A percentile compares a stretch with the other conserved stretches of the same genome.
Evolutionary conservation across 2,329 filamentous ascomycete species (phyloP).

Genomic region (Ophiostoma tasmaniense): DNA sequence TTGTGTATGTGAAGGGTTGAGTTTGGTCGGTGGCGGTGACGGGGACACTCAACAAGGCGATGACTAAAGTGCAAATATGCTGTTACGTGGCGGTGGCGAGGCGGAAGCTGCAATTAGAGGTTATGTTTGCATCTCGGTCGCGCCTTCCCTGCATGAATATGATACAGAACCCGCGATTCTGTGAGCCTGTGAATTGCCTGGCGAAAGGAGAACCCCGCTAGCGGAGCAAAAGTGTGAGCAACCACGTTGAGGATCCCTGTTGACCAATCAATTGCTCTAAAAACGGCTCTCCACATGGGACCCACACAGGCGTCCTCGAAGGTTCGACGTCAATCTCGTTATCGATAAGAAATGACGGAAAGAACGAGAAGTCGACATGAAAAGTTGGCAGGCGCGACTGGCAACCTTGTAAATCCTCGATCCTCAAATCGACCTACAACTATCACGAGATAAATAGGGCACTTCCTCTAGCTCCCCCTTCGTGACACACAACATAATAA

Average conservation of each 20-base stretch:
- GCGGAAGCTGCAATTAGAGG: not conserved
- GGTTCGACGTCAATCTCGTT: conserved; percentile 1
- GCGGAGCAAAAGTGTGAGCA: not conserved
- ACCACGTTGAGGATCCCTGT: not conserved
- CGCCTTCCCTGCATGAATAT: not conserved
- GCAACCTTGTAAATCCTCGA: not conserved
- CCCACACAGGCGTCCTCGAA: conserved; percentile 5
- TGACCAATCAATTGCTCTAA: not conserved
- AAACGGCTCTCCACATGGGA: not conserved
- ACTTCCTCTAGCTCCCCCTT: not conserved
- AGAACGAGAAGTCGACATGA: not conserved
- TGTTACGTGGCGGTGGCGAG: not conserved
- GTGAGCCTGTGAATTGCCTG: not conserved
- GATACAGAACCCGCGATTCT: not conserved
- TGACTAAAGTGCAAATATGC: not conserved
- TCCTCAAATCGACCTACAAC: no score
- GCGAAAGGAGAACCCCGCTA: not conserved
- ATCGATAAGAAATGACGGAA: conserved; percentile 4
- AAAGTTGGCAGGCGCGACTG: not conserved
- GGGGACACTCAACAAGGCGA: not conserved
- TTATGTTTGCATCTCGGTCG: not conserved
- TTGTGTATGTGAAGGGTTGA: not conserved
- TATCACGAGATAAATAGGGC: not conserved
- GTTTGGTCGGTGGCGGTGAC: not conserved
- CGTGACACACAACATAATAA: not conserved